A percentile compares a stretch with the other conserved stretches of the same genome.
phyloP scores from a whole-genome alignment of 169 alveolate species.

The Plasmodium fragile region DNA sequence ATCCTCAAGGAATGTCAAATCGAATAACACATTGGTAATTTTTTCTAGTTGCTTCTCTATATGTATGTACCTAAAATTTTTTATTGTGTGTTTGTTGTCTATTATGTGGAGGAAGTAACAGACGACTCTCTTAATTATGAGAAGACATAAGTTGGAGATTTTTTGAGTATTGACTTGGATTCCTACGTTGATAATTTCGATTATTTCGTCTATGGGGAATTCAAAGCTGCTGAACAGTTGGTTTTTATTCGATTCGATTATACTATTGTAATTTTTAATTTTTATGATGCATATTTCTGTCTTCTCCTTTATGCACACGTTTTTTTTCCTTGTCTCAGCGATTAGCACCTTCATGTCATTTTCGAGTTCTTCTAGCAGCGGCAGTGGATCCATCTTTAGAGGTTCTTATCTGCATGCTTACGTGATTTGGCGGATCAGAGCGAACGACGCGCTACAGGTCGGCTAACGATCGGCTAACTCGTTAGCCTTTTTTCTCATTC shows the following conservation, averaged over 20 bases:
- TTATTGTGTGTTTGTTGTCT: constrained; percentile 46
- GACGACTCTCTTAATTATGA: constrained; percentile 30
- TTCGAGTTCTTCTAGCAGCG: constrained; percentile 48
- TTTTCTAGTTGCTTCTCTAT: constrained; percentile 54
- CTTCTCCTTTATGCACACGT: constrained; percentile 54
- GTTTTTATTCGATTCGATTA: constrained; percentile 36
- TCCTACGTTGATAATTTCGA: constrained; percentile 47
- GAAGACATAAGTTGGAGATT: constrained; percentile 27
- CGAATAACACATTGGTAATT: constrained; percentile 65
- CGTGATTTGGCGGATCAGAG: not conserved
- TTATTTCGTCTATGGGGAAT: constrained; percentile 56
- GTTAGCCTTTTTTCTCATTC: not conserved
- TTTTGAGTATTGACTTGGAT: constrained; percentile 31
- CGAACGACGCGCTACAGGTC: too few species aligned
- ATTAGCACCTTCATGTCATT: constrained; percentile 55
- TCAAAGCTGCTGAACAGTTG: constrained; percentile 40
- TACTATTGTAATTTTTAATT: constrained; percentile 61
- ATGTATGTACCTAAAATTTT: constrained; percentile 30
- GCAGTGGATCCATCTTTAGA: constrained; percentile 28
- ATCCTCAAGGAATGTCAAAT: constrained; percentile 60
- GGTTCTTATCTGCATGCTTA: not conserved
- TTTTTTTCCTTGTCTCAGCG: constrained; percentile 41
- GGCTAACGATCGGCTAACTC: not conserved
- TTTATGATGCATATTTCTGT: constrained; percentile 49
- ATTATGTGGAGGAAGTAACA: constrained; percentile 50